Base-by-base conservation (phyloP, 345 rosid genomes). In the Populus simonii region DNA sequence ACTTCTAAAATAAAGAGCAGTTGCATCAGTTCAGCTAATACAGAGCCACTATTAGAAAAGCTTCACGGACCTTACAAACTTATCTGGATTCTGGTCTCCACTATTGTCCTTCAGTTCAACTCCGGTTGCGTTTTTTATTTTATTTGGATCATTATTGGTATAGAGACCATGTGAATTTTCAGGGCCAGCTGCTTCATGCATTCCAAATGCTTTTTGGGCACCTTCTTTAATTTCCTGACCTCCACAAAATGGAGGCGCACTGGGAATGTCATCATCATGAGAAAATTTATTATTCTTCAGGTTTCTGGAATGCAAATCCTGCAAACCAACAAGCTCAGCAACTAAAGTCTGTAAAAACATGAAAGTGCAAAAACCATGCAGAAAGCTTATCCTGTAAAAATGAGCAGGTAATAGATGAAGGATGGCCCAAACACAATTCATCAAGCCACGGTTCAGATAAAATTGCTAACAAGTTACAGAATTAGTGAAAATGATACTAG, bases 161-260 rank as follows among this genome's bases (percentile, higher is more conserved):
- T 55, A 69, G 70, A 81, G 80, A 69, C 76, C 79, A 53, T 45
- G 47, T 59, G 85, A 73, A 78, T 80, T 70, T 7, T 43, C 65
- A 13, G 74, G 47, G 45, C 35, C 70, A 2, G 78, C 22, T 25
- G 78, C 68, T 71, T 76, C 76, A 27, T 45, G 83, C 38, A 71
- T 61, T 73, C 78, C 68, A 78, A 81, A 74, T 68, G 71, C 83
- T 73, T 81, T 80, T 79, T 73, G 83, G 72, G 12, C 47, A 66
- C 70, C 79, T 74, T 80, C 83, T 66, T 85, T 83, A 39, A 87
- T 88, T 85, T 91, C 92, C 73, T 78, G 88, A 70, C 81, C 84
- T 63, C 87, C 83, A 72, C 88, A 85, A 85, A 82, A 61, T 62
- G 97, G 98, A 74, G 99, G 99, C 35, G 99, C 98, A 86, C 93